Conservation (phyloP, 768 basidiomycete genomes). For the Pholiota microspora region DNA sequence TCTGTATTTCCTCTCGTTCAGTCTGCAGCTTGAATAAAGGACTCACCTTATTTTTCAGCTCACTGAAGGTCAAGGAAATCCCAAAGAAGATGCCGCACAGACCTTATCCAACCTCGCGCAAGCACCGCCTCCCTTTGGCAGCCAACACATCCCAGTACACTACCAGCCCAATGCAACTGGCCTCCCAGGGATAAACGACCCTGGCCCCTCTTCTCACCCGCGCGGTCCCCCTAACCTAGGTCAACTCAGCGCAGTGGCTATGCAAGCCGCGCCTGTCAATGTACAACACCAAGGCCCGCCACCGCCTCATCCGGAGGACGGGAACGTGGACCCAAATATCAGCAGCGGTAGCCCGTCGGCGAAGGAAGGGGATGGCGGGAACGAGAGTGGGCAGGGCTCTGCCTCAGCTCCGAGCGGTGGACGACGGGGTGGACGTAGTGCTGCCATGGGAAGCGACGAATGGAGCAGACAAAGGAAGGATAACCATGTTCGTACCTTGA, state of each 20-base stretch:
- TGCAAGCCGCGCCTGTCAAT: conserved; percentile 39
- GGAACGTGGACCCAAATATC: conserved; percentile 9
- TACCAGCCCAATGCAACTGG: conserved; percentile 31
- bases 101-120: conserved; percentile 42
- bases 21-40: conserved; percentile 4
- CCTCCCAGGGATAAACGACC: conserved; percentile 56
- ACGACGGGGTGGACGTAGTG: conserved; percentile 52
- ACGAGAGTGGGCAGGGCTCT: conserved; percentile 16
- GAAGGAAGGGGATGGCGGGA: conserved; percentile 2
- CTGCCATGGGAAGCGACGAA: conserved; percentile 71
- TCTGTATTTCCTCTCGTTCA: conserved; percentile 3
- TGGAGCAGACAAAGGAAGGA: conserved; percentile 81
- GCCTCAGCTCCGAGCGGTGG: conserved; percentile 30
- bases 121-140: conserved; percentile 39
- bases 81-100: conserved; percentile 64
- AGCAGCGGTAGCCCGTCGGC: conserved; percentile 16
- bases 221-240: conserved; percentile 65
- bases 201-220: conserved; percentile 72
- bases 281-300: conserved; percentile 22
- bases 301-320: conserved; percentile 18
- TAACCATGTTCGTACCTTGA: conserved; percentile 59
- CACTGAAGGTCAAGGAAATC: conserved; percentile 40
- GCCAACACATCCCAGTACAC: conserved; percentile 28
- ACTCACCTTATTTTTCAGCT: conserved; percentile 27
- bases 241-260: conserved; percentile 53